A percentile compares a stretch with the other conserved stretches of the same genome.
These are phyloP conservation scores for Chaetomium strumarium DNA, from an alignment of 2,329 filamentous ascomycete species.

Conservation along the genomic window DNA sequence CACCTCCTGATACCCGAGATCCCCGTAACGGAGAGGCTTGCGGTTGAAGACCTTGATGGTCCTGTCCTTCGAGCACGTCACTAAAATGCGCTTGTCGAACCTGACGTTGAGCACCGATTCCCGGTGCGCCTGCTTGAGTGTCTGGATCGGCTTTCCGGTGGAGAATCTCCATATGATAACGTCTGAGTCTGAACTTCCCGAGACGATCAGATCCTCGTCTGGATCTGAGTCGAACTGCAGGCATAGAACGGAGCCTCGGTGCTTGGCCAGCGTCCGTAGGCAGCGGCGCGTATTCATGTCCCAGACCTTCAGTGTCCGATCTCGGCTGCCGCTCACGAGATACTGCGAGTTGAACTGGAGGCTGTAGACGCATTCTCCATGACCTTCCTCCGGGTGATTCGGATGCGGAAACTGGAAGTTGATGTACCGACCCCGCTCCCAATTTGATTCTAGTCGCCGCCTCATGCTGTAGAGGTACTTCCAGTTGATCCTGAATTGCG, in stretches of 20 bases:
- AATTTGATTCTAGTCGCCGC: slow-evolving; percentile 79
- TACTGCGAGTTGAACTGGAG: slow-evolving; percentile 82
- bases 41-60: slow-evolving; percentile 96
- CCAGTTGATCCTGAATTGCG: slow-evolving; percentile 72
- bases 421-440: slow-evolving; percentile 72
- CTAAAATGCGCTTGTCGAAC: slow-evolving; percentile 84
- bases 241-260: slow-evolving; percentile 83
- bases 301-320: slow-evolving; percentile 85
- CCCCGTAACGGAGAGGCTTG: slow-evolving; percentile 54
- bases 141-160: slow-evolving; percentile 75
- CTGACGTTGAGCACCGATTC: slow-evolving; percentile 92
- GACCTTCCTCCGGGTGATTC: slow-evolving; percentile 70
- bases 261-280: slow-evolving; percentile 63
- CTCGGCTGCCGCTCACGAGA: slow-evolving; percentile 88
- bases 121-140: slow-evolving; percentile 68
- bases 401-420: slow-evolving; percentile 92
- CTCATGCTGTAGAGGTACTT: slow-evolving; percentile 88
- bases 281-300: slow-evolving; percentile 75
- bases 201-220: slow-evolving; percentile 87
- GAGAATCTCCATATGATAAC: slow-evolving; percentile 93
- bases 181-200: slow-evolving; percentile 85
- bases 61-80: slow-evolving; percentile 97
- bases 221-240: slow-evolving; percentile 89
- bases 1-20: slow-evolving; percentile 50
- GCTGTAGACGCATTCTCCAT: slow-evolving; percentile 90